Base-by-base conservation (phyloP, 148 eudicot species). In the Vaccinium corymbosum region DNA sequence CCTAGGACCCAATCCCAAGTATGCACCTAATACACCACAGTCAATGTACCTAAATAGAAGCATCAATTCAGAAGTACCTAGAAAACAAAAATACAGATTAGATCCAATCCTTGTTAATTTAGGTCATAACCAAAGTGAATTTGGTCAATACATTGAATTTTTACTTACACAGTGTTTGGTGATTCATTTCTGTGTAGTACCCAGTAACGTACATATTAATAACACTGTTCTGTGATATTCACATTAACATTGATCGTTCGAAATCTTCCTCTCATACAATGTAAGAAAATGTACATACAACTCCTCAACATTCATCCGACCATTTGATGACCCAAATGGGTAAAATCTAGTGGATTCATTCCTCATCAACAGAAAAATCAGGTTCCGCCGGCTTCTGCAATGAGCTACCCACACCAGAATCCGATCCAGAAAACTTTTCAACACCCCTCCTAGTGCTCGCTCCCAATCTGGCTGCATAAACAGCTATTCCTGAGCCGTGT, bases 351-450 rank as follows among this genome's bases (percentile, higher is more conserved):
- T 11, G n/a, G 13, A 35, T 72, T 87, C 88, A 89, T 35, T 88
- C 94, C 66, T 93, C 96, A 14, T 91, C 95, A 25, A 92, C 89
- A 20, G 98, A 93, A 85, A 95, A 95, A 88, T 95, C 95, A 16
- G 98, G 98, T 68, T 95, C 98, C 25, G 88, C 88, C 29, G 98
- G 98, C 90, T 95, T 95, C 85, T 92, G 92, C 87, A 92, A 84
- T 11, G 95, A 74, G 62, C 86, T 80, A 15, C 66, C 88, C 4
- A 87, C 89, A 75, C 89, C 32, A 0, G 93, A 85, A 85, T 75
- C 86, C 52, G 88, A 71, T 6, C 80, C 89, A 10, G 88, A 82
- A 56, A 82, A 91, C 48, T 86, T 88, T 8, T 83, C 77, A 0
- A 61, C 85, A 19, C 86, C 88, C 77, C 86, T 90, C 87, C 91